Evolutionary conservation across 768 basidiomycete species (phyloP), one percentile per base, ranked within the genome.

Genomic region (Termitomyces heimii): DNA sequence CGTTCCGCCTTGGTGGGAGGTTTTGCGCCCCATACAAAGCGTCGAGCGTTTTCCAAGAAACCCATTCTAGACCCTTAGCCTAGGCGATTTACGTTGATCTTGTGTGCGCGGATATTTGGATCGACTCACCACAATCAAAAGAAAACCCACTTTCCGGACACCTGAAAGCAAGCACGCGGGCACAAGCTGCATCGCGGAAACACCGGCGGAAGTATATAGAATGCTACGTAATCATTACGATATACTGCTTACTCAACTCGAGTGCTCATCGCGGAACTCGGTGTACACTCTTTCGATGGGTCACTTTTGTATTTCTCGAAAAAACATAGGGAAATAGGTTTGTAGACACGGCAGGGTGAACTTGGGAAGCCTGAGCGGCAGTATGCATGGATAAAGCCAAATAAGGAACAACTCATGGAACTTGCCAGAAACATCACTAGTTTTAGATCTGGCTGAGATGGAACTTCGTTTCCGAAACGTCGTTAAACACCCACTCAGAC

Each of bases 1-100:
- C 72, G 66, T 71, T 88, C 85, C 14, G 46, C 55, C 45, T 61
- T 55, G 20, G 63, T 55, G 9, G 55, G 31, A 14, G 63, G 57
- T 34, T 31, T 58, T 44, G 53, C 59, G 53, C 63, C 62, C 65
- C 64, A 62, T 34, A 65, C 55, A 35, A 62, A 60, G 35, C 29
- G 39, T 53, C 65, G 61, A 14, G 42, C 52, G 10, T 14, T 52
- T 6, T 55, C 46, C 18, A 51, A 53, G 24, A 52, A 32, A 22
- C 28, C 35, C 60, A 60, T 63, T 3, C 37, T 22, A 14, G 22
- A 8, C 5, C 39, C 24, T 20, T 22, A 50, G 16, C 37, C 16
- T 37, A 24, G 0, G 4, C 37, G 10, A 39, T n/a, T 18, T 16
- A 9, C 48, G 12, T 50, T 32, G 26, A 37, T 26, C 24, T 24